Conservation (phyloP, 768 basidiomycete genomes). For the Paxillus rubicundulus region DNA sequence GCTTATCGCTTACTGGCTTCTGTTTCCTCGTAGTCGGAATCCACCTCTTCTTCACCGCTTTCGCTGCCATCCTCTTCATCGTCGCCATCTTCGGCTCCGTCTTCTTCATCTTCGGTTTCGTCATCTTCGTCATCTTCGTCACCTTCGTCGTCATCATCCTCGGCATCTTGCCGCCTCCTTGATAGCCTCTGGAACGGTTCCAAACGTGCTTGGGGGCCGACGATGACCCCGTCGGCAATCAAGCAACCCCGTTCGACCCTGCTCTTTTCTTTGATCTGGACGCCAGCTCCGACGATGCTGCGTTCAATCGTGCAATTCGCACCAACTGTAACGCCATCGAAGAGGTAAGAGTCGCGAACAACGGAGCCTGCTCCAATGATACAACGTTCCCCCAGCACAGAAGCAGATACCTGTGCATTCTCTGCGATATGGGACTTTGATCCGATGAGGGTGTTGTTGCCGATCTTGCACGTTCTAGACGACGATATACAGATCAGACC, state of each 20-base stretch:
- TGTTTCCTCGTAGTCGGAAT: conserved; percentile 66
- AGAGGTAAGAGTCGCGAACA: conserved; percentile 78
- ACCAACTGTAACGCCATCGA: conserved; percentile 73
- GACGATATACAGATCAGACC: not conserved
- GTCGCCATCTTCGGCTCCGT: conserved; percentile 33
- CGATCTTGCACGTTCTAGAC: conserved; percentile 74
- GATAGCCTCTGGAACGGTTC: conserved; percentile 73
- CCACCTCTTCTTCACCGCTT: conserved; percentile 32
- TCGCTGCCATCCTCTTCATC: conserved; percentile 32
- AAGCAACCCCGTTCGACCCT: conserved; percentile 73
- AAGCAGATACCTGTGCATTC: conserved; percentile 61
- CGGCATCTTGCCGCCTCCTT: conserved; percentile 38
- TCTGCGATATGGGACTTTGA: conserved; percentile 66
- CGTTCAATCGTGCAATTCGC: conserved; percentile 67
- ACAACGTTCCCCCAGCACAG: conserved; percentile 78
- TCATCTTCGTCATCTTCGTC: conserved; percentile 27
- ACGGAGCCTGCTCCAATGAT: conserved; percentile 66
- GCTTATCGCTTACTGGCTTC: conserved; percentile 54
- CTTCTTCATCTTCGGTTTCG: conserved; percentile 28
- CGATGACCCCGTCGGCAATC: conserved; percentile 74
- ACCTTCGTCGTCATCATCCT: conserved; percentile 29
- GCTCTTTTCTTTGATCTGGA: conserved; percentile 65
- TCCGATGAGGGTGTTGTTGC: conserved; percentile 84
- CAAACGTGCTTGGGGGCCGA: conserved; percentile 72
- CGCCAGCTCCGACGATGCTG: conserved; percentile 79